These are phyloP conservation scores for Blastomyces silverae DNA, from an alignment of 2,329 filamentous ascomycete genomes.

Conservation along the genomic window DNA sequence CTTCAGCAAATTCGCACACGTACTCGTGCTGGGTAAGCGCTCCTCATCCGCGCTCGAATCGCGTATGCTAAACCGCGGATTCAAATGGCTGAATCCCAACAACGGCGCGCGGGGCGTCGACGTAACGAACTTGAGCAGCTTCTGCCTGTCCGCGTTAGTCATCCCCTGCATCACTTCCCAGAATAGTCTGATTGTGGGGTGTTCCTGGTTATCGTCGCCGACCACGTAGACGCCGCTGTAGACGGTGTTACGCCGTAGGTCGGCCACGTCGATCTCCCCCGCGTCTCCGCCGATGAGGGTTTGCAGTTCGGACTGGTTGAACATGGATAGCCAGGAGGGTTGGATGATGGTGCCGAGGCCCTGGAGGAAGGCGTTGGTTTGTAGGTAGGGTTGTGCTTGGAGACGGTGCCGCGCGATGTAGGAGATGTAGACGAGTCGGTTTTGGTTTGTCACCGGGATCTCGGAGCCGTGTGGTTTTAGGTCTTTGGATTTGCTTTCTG, in stretches of 20 bases:
- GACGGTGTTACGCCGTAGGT: slow-evolving; percentile 72
- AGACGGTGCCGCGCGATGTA: slow-evolving; percentile 84
- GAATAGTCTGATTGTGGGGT: slow-evolving; percentile 77
- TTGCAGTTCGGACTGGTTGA: slow-evolving; percentile 92
- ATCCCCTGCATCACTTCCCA: slow-evolving; percentile 81
- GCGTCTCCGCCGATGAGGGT: slow-evolving; percentile 85
- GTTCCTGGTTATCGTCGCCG: slow-evolving; percentile 81
- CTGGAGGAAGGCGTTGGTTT: slow-evolving; percentile 79
- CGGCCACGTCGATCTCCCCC: slow-evolving; percentile 76
- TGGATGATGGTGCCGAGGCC: slow-evolving; percentile 84
- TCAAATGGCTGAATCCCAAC: slow-evolving; percentile 78
- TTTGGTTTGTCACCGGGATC: slow-evolving; percentile 78
- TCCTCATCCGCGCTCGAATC: slow-evolving; percentile 71
- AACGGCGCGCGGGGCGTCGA: slow-evolving; percentile 85
- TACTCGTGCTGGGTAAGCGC: slow-evolving; percentile 84
- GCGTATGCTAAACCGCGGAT: slow-evolving; percentile 80
- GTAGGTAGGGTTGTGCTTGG: slow-evolving; percentile 67
- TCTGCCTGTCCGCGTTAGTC: slow-evolving; percentile 67
- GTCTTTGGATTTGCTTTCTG: slow-evolving; percentile 55
- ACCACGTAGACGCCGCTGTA: slow-evolving; percentile 86
- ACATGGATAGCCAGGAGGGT: slow-evolving; percentile 93
- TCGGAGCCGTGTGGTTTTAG: slow-evolving; percentile 71
- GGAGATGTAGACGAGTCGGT: slow-evolving; percentile 88
- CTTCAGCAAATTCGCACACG: slow-evolving; percentile 92
- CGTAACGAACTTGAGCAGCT: slow-evolving; percentile 92